phyloP scores from a whole-genome alignment of 345 rosid species.

The Citrus mangshanensis region DNA sequence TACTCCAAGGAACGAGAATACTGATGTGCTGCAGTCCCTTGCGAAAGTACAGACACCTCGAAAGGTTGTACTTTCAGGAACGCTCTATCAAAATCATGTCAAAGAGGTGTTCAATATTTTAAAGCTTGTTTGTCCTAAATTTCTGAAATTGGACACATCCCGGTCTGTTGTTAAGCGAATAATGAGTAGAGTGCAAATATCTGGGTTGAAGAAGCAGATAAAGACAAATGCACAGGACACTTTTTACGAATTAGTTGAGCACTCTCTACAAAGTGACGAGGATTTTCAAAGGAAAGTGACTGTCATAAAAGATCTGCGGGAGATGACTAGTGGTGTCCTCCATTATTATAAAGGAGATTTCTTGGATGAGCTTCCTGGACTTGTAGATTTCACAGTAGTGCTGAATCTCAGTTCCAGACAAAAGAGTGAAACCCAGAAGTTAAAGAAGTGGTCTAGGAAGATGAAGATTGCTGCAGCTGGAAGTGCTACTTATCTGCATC shows the following conservation, averaged over 20 bases:
- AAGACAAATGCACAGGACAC: slow-evolving; percentile 38
- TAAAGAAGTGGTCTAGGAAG: slow-evolving; percentile 41
- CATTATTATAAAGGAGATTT: slow-evolving; percentile 94
- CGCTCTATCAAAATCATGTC: slow-evolving; percentile 86
- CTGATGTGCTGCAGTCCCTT: slow-evolving; percentile 64
- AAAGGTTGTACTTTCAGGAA: slow-evolving; percentile 89
- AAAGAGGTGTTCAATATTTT: slow-evolving; percentile 82
- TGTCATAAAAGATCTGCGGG: slow-evolving; percentile 74
- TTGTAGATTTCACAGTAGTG: slow-evolving; percentile 69
- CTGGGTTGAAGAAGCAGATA: slow-evolving; percentile 43
- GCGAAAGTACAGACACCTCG: slow-evolving; percentile 78
- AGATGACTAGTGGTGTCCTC: slow-evolving; percentile 75
- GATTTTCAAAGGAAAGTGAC: slow-evolving; percentile 53
- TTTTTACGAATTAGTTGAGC: slow-evolving; percentile 72
- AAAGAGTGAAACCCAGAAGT: slow-evolving; percentile 43
- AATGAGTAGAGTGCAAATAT: slow-evolving; percentile 58
- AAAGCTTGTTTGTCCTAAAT: slow-evolving; percentile 87
- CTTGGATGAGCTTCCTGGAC: slow-evolving; percentile 81
- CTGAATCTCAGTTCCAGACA: slow-evolving; percentile 64
- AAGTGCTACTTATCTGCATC: slow-evolving; percentile 70
- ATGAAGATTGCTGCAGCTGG: slow-evolving; percentile 67
- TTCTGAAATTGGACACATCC: slow-evolving; percentile 49
- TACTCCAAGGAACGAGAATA: slow-evolving; percentile 80
- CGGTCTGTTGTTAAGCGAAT: slow-evolving; percentile 49
- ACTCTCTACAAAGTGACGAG: slow-evolving; percentile 49